Base-by-base conservation (phyloP, 2,329 filamentous ascomycete species). In the Sarocladium kiliense region DNA sequence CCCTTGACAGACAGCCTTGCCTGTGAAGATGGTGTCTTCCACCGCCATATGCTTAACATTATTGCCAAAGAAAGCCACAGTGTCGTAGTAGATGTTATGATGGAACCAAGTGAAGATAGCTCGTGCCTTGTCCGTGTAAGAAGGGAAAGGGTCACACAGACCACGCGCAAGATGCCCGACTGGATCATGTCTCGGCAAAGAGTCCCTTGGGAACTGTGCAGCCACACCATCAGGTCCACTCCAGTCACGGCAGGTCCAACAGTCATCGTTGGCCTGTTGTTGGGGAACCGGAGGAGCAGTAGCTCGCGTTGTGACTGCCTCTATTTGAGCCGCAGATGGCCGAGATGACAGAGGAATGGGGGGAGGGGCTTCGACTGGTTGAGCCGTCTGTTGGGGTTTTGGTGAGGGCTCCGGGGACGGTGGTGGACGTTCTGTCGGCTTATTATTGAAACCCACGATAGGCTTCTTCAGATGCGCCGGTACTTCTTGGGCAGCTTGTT, bases 21-120 rank as follows among this genome's bases (percentile, higher is more conserved):
- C 94, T 16, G 80, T 80, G 27, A 84, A 79, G 11, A 97, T 82
- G 1, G 88, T 93, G 30, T 86, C 83, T 32, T 85, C 81, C 0
- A 91, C 87, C 0, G 84, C 87, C 41, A 84, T 85, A 7, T 80
- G 76, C 59, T 84, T 79, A 30, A 96, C 75, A 47, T 76, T 84
- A 34, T 85, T 82, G 56, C 79, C 82, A 65, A 95, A 95, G 74
- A 97, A 96, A 23, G 86, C 81, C 25, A 82, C 78, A 0, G 85
- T 84, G 66, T 97, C 90, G 68, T 97, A 99, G 47, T 79, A 79
- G 56, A 99, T 86, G 63, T 97, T 97, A 70, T 97, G 86, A 71
- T 97, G 93, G 39, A 92, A 84, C 94, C 94, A 99, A 1, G 89
- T 90, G 67, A 97, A 97, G 57, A 99, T 89, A 2, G 85, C 91